Evolutionary conservation across 331 rosid genomes (phyloP).

Genomic region (Dryas integrifolia): DNA sequence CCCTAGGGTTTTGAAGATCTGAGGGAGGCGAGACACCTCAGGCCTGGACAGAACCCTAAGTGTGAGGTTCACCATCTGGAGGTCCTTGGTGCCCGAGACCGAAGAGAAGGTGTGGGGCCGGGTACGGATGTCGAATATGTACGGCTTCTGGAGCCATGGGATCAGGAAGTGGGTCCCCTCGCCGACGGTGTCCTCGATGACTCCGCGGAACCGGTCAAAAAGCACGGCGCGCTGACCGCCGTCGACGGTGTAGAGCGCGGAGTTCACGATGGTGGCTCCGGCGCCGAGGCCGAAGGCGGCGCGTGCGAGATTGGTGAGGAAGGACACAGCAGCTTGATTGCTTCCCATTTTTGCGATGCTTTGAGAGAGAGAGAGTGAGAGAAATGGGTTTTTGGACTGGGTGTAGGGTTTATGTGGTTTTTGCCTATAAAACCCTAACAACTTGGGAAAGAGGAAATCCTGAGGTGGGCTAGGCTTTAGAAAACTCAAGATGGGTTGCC

Average conservation of each 20-base stretch:
- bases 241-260: slow-evolving; percentile 80
- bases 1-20: slow-evolving; percentile 71
- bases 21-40: slow-evolving; percentile 56
- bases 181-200: slow-evolving; percentile 59
- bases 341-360: slow-evolving; percentile 42
- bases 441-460: not conserved
- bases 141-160: slow-evolving; percentile 94
- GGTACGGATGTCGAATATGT: slow-evolving; percentile 82
- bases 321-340: slow-evolving; percentile 63
- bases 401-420: not conserved
- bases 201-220: slow-evolving; percentile 81
- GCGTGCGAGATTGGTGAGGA: slow-evolving; percentile 58
- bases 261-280: slow-evolving; percentile 45
- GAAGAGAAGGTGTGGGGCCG: slow-evolving; percentile 85
- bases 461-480: not conserved
- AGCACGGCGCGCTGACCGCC: slow-evolving; percentile 91
- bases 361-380: not conserved
- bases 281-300: slow-evolving; percentile 65
- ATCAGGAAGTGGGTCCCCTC: slow-evolving; percentile 87
- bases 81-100: slow-evolving; percentile 78
- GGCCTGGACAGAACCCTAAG: slow-evolving; percentile 81
- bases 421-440: slow-evolving; percentile 3
- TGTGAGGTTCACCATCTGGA: slow-evolving; percentile 87
- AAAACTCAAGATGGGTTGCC: not conserved
- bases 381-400: not conserved